phyloP scores from a whole-genome alignment of 306 rosid genomes.

The Ammopiptanthus mongolicus region DNA sequence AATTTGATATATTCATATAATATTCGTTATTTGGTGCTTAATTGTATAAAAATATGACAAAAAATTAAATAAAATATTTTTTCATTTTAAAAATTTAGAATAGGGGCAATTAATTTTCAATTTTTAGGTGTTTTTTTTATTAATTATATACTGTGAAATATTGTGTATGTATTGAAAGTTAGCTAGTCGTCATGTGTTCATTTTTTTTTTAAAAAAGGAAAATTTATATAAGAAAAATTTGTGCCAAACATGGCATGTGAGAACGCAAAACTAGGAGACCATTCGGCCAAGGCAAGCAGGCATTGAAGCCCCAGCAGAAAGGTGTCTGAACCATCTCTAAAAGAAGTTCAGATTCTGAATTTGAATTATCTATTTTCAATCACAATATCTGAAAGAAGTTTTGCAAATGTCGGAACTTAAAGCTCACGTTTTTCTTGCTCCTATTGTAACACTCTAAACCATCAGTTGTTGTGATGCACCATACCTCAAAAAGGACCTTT shows the following conservation, averaged over 20 bases:
- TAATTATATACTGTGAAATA: no score
- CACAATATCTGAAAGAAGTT: background rate
- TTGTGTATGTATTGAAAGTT: no score
- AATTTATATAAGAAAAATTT: background rate
- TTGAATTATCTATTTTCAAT: background rate
- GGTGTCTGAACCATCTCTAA: background rate
- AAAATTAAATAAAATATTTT: no score
- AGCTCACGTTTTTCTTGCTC: slow-evolving; percentile 14
- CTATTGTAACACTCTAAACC: slow-evolving; percentile 4
- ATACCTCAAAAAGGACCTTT: background rate
- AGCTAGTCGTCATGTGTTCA: no score
- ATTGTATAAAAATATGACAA: no score
- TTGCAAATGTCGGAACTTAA: background rate
- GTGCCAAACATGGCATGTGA: slow-evolving; percentile 7
- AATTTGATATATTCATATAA: no score
- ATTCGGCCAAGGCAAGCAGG: background rate
- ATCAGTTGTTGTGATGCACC: slow-evolving; percentile 21
- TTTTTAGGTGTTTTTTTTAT: no score
- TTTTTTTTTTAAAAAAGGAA: no score
- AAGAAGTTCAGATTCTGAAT: background rate
- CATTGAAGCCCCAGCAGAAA: background rate
- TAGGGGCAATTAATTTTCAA: no score
- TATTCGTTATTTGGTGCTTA: no score
- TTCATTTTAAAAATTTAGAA: no score
- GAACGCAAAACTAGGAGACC: background rate